phyloP scores from a whole-genome alignment of 352 stramenopile genomes.

The Globisporangium abappressorium region DNA sequence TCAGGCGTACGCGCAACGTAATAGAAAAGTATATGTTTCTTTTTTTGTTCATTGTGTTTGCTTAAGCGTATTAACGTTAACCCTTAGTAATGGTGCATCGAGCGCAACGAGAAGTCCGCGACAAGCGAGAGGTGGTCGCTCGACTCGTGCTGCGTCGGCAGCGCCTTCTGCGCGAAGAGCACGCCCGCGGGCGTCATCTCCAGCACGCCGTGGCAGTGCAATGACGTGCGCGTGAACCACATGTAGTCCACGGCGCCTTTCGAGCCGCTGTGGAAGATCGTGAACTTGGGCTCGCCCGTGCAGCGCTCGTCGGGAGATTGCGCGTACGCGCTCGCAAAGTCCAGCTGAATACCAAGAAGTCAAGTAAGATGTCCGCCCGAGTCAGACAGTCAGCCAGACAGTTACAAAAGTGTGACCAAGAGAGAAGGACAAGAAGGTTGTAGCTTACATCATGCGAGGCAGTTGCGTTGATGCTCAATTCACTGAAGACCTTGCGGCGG shows the following conservation, averaged over 20 bases:
- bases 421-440: not conserved
- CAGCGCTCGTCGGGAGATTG: conserved; percentile 39
- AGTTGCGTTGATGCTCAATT: conserved; percentile 17
- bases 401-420: not conserved
- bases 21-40: conserved; percentile 3
- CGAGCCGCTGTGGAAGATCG: conserved; percentile 57
- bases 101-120: conserved; percentile 50
- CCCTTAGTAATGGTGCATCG: conserved; percentile 9
- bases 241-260: conserved; percentile 73
- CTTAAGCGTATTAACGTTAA: not conserved
- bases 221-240: conserved; percentile 46
- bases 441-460: conserved; percentile 29
- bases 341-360: conserved; percentile 27
- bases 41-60: not conserved
- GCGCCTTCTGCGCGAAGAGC: conserved; percentile 44
- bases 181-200: conserved; percentile 52
- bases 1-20: not conserved
- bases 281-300: conserved; percentile 72
- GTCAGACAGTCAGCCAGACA: not conserved
- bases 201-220: conserved; percentile 62
- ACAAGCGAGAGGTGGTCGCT: conserved; percentile 73
- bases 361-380: not conserved
- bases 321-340: conserved; percentile 60
- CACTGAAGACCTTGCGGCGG: conserved; percentile 22
- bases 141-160: conserved; percentile 51